Percentiles rank a stretch among this genome's conserved stretches.
Conservation (phyloP, 495 filamentous ascomycete species). For the Aspergillus sparsus region DNA sequence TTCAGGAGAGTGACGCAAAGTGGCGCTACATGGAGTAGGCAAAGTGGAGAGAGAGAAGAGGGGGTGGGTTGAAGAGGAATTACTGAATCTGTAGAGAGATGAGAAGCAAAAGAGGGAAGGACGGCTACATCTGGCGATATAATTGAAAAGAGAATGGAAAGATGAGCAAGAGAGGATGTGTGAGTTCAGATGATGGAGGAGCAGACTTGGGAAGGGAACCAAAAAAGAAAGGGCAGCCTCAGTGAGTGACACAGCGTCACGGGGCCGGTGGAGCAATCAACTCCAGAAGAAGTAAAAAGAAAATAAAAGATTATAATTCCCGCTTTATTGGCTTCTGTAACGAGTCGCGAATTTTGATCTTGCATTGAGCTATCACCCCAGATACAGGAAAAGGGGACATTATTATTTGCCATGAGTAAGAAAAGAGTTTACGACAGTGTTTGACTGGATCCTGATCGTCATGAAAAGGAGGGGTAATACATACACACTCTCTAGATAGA, state of each 20-base stretch:
- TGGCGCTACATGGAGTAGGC: not conserved
- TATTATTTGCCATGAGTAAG: constrained; percentile 13
- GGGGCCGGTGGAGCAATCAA: constrained; percentile 7
- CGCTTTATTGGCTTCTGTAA: not conserved
- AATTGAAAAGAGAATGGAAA: constrained; percentile 2
- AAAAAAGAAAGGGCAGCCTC: constrained; percentile 6
- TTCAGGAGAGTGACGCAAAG: constrained; percentile 5
- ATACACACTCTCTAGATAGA: too few species aligned
- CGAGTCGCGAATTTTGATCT: not conserved
- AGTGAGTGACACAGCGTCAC: constrained; percentile 20
- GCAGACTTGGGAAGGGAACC: not conserved
- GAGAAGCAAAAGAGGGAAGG: not conserved
- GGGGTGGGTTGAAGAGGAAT: not conserved
- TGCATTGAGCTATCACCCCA: constrained; percentile 11
- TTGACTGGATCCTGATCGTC: constrained; percentile 11
- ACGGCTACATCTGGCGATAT: not conserved
- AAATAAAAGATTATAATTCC: too few species aligned
- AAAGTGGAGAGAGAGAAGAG: constrained; percentile 1
- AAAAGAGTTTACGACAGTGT: constrained; percentile 11
- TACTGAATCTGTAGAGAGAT: not conserved
- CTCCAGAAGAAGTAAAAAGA: not conserved
- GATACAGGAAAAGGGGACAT: constrained; percentile 7
- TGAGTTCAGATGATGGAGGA: not conserved
- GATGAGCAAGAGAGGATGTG: not conserved
- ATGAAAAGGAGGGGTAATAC: constrained; percentile 2